Evolutionary conservation across 1,139 yeast species (phyloP).

Genomic region (Pichia sp.): DNA sequence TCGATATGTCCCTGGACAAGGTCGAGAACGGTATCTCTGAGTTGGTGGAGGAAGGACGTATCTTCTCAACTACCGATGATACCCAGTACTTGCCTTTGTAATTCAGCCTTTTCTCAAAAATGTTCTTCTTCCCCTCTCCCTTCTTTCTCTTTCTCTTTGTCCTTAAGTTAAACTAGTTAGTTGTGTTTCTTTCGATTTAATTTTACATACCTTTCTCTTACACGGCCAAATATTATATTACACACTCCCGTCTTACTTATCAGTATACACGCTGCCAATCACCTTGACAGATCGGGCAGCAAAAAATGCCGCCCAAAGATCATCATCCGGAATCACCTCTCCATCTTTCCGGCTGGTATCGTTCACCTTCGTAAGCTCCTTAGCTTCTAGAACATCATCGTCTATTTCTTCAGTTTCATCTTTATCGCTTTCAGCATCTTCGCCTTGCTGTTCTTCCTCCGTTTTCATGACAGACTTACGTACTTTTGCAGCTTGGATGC

Average conservation of each 20-base stretch:
- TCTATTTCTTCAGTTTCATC: constrained; percentile 29
- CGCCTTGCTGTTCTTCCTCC: constrained; percentile 1
- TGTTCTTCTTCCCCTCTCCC: not conserved
- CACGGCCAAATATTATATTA: not conserved
- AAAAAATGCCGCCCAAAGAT: constrained; percentile 60
- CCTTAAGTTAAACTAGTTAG: not conserved
- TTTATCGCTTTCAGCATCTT: constrained; percentile 30
- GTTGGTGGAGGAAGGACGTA: constrained; percentile 59
- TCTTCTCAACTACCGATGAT: constrained; percentile 59
- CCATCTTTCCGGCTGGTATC: constrained; percentile 48
- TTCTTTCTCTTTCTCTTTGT: not conserved
- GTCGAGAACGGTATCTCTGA: constrained; percentile 41
- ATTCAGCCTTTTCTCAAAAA: not conserved
- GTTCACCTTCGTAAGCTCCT: constrained; percentile 38
- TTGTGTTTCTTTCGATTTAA: not conserved
- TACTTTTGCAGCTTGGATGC: constrained; percentile 38
- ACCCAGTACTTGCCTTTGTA: constrained; percentile 17
- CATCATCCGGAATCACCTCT: constrained; percentile 51
- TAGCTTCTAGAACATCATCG: constrained; percentile 36
- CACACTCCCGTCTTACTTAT: not conserved
- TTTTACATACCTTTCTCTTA: not conserved
- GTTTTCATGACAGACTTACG: constrained; percentile 11
- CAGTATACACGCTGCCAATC: constrained; percentile 18
- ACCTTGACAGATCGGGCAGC: constrained; percentile 29
- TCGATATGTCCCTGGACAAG: constrained; percentile 42